Percentiles rank a stretch among this genome's conserved stretches.
Evolutionary conservation across 2,329 filamentous ascomycete species (phyloP).

Genomic region (Fusarium miscanthi): DNA sequence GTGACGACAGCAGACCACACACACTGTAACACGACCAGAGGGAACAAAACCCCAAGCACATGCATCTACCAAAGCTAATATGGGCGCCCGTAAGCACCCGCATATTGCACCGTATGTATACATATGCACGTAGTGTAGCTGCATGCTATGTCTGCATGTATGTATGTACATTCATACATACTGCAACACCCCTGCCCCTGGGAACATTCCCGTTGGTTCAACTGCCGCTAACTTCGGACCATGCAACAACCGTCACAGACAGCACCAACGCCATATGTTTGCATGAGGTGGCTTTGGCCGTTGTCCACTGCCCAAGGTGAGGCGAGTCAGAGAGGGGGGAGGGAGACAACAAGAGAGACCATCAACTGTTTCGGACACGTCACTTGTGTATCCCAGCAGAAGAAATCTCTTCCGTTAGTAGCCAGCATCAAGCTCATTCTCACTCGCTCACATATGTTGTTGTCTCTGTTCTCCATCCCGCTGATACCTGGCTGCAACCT

Average conservation of each 20-base stretch:
- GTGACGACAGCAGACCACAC: constrained; percentile 22
- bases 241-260: constrained; percentile 37
- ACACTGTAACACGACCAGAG: constrained; percentile 23
- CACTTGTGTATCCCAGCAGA: constrained; percentile 3
- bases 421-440: background rate
- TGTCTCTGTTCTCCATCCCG: constrained; percentile 10
- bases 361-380: constrained; percentile 12
- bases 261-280: constrained; percentile 26
- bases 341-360: background rate
- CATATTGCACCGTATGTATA: constrained; percentile 4
- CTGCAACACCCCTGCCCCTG: constrained; percentile 3
- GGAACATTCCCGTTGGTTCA: constrained; percentile 12
- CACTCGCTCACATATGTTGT: background rate
- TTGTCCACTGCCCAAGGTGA: constrained; percentile 1
- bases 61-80: constrained; percentile 6
- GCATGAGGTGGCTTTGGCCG: constrained; percentile 21
- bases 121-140: constrained; percentile 5
- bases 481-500: background rate
- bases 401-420: background rate
- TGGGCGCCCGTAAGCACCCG: background rate
- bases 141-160: background rate
- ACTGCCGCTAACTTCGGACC: constrained; percentile 31
- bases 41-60: constrained; percentile 1
- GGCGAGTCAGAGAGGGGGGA: background rate
- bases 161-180: background rate